A percentile compares a stretch with the other conserved stretches of the same genome.
phyloP scores from a whole-genome alignment of 352 stramenopile species.

The Pythium diclinum region DNA sequence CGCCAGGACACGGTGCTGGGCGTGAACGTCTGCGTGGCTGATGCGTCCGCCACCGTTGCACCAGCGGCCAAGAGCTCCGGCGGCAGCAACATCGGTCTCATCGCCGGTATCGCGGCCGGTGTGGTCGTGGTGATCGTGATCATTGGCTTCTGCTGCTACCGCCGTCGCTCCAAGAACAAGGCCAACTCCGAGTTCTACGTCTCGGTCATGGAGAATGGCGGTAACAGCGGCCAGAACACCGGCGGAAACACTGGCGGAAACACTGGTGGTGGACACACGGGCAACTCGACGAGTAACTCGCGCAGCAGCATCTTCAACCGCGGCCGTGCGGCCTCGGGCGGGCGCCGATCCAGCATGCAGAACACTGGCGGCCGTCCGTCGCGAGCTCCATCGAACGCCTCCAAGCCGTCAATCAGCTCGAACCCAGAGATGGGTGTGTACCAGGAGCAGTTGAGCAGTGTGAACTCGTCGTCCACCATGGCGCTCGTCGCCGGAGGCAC shows the following conservation, averaged over 20 bases:
- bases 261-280: neutral
- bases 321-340: slow-evolving; percentile 6
- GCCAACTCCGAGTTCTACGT: slow-evolving; percentile 29
- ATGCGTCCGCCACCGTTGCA: slow-evolving; percentile 6
- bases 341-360: slow-evolving; percentile 2
- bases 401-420: slow-evolving; percentile 16
- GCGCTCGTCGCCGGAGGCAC: neutral
- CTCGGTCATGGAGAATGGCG: slow-evolving; percentile 27
- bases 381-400: neutral
- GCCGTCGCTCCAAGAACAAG: slow-evolving; percentile 35
- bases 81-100: slow-evolving; percentile 44
- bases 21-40: slow-evolving; percentile 51
- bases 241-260: neutral
- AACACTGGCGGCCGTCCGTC: slow-evolving; percentile 12
- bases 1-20: slow-evolving; percentile 46
- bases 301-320: slow-evolving; percentile 22
- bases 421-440: slow-evolving; percentile 33
- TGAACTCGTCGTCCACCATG: slow-evolving; percentile 6
- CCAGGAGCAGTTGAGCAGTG: slow-evolving; percentile 23
- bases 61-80: slow-evolving; percentile 15
- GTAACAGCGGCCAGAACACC: slow-evolving; percentile 31
- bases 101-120: slow-evolving; percentile 50
- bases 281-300: slow-evolving; percentile 16
- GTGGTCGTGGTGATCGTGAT: slow-evolving; percentile 45
- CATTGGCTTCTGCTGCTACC: slow-evolving; percentile 50